A percentile compares a stretch with the other conserved stretches of the same genome.
These are phyloP conservation scores for Sclerotinia glacialis DNA, from an alignment of 2,329 filamentous ascomycete genomes.

Conservation along the genomic window DNA sequence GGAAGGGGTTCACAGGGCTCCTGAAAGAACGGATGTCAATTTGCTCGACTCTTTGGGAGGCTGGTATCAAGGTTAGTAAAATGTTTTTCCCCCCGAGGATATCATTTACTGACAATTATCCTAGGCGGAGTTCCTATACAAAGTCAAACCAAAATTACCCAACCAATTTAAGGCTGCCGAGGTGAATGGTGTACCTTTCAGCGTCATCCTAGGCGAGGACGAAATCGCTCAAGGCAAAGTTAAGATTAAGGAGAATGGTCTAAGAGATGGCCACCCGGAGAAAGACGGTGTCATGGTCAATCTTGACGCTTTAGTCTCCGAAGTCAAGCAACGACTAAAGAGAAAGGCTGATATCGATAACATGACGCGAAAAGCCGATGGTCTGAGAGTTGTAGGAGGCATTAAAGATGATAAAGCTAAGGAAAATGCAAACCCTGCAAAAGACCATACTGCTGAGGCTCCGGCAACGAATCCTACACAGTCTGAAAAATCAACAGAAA, in stretches of 20 bases:
- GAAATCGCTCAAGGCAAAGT: slow-evolving; percentile 81
- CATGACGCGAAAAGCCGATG: slow-evolving; percentile 34
- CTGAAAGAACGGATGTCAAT: slow-evolving; percentile 82
- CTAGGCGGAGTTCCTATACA: slow-evolving; percentile 80
- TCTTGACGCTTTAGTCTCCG: slow-evolving; percentile 58
- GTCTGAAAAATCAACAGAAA: slow-evolving; percentile 5
- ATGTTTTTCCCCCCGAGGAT: background rate
- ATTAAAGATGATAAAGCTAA: slow-evolving; percentile 31
- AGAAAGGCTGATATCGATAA: slow-evolving; percentile 38
- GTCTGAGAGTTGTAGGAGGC: slow-evolving; percentile 37
- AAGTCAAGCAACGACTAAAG: slow-evolving; percentile 55
- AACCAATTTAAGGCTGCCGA: slow-evolving; percentile 92
- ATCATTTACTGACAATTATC: background rate
- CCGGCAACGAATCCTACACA: background rate
- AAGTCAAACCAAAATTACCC: slow-evolving; percentile 83
- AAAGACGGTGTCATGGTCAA: slow-evolving; percentile 81
- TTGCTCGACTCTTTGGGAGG: slow-evolving; percentile 74
- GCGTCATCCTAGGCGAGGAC: slow-evolving; percentile 86
- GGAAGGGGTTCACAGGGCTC: slow-evolving; percentile 77
- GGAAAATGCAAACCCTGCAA: slow-evolving; percentile 25
- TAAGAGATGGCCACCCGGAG: slow-evolving; percentile 79
- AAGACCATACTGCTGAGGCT: slow-evolving; percentile 6
- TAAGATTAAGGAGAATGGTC: slow-evolving; percentile 81
- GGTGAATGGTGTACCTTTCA: slow-evolving; percentile 73
- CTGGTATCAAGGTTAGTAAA: slow-evolving; percentile 69